These are phyloP conservation scores for Penicillium simplicissimum DNA, from an alignment of 495 filamentous ascomycete species.

Conservation along the genomic window DNA sequence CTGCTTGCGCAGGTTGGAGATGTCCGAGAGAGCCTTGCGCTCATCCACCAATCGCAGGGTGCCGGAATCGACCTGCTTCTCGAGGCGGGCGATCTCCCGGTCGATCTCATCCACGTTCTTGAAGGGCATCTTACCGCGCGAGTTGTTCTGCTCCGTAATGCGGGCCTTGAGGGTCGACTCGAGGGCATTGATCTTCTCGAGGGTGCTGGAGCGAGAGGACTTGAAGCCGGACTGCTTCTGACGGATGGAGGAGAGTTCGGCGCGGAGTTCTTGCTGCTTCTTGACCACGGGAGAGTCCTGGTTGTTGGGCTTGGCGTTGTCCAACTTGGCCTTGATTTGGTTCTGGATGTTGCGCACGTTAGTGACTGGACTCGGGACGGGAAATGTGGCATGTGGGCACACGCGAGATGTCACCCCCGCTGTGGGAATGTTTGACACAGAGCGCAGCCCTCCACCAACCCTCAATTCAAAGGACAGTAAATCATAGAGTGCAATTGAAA, in stretches of 20 bases:
- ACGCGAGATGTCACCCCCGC: background rate
- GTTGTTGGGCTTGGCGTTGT: constrained; percentile 73
- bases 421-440: background rate
- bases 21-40: constrained; percentile 85
- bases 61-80: constrained; percentile 80
- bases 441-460: background rate
- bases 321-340: constrained; percentile 80
- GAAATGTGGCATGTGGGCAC: constrained; percentile 8
- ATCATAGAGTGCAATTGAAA: background rate
- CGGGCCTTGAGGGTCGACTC: constrained; percentile 80
- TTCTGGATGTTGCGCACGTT: constrained; percentile 54
- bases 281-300: constrained; percentile 70
- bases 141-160: constrained; percentile 81
- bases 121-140: constrained; percentile 72
- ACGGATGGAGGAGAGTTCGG: constrained; percentile 69
- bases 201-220: constrained; percentile 66
- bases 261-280: constrained; percentile 77
- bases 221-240: constrained; percentile 84
- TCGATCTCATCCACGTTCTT: constrained; percentile 88
- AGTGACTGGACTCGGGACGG: constrained; percentile 4
- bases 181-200: constrained; percentile 82
- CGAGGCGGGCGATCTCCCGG: constrained; percentile 72
- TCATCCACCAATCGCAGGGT: constrained; percentile 94
- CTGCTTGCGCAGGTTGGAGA: constrained; percentile 79
- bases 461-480: background rate